These are phyloP conservation scores for Cornus controversa DNA, from an alignment of 148 eudicot genomes.

Conservation along the genomic window DNA sequence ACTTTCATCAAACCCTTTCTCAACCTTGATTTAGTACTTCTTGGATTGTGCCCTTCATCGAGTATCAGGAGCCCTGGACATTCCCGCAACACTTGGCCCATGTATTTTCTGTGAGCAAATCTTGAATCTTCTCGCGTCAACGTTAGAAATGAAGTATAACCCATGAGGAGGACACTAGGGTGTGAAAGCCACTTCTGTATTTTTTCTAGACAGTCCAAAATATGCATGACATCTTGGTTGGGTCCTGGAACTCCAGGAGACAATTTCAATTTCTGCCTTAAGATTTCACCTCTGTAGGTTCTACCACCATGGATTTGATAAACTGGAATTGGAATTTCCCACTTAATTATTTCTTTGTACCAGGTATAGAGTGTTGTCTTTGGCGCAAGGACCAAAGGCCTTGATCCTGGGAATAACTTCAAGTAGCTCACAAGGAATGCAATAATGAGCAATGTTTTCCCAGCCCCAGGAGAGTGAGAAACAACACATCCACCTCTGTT, in stretches of 20 bases:
- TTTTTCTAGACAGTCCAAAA: conserved; percentile 86
- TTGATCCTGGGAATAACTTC: conserved; percentile 82
- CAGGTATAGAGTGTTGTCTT: conserved; percentile 93
- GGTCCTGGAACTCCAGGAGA: conserved; percentile 55
- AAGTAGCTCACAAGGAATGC: conserved; percentile 91
- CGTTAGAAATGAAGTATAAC: conserved; percentile 86
- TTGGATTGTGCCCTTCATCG: conserved; percentile 97
- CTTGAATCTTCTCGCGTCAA: conserved; percentile 83
- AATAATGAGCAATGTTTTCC: conserved; percentile 87
- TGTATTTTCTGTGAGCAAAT: conserved; percentile 74
- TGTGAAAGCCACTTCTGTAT: conserved; percentile 92
- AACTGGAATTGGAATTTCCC: conserved; percentile 92
- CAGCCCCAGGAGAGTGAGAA: conserved; percentile 97
- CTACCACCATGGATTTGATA: conserved; percentile 90
- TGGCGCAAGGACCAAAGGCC: conserved; percentile 95
- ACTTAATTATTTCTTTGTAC: conserved; percentile 93
- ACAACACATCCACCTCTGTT: conserved; percentile 91
- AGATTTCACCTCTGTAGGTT: conserved; percentile 74
- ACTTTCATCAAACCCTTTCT: conserved; percentile 88
- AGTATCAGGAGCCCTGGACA: conserved; percentile 84
- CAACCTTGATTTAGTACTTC: conserved; percentile 87
- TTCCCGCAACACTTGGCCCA: conserved; percentile 78
- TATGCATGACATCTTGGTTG: conserved; percentile 82
- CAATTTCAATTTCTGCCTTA: conserved; percentile 47
- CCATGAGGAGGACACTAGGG: conserved; percentile 96